phyloP scores from a whole-genome alignment of 805 yeast species.

The Saccharomycopsis sp. region DNA sequence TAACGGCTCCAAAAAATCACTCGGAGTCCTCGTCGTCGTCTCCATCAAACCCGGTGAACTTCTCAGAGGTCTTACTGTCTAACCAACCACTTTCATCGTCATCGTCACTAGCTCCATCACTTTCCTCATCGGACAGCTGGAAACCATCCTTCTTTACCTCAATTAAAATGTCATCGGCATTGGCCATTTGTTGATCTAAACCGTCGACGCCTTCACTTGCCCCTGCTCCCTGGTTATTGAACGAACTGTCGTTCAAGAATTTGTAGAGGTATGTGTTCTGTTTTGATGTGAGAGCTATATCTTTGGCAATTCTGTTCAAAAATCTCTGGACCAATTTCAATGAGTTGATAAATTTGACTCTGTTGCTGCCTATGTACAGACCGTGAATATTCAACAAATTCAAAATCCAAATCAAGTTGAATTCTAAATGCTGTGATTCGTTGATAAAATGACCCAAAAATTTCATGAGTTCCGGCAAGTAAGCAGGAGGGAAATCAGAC shows the following conservation, averaged over 20 bases:
- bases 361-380: slow-evolving; percentile 50
- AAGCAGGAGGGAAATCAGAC: slow-evolving; percentile 68
- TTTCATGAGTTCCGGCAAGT: slow-evolving; percentile 56
- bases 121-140: slow-evolving; percentile 31
- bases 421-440: slow-evolving; percentile 80
- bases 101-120: slow-evolving; percentile 32
- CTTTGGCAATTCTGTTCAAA: slow-evolving; percentile 66
- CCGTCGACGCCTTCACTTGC: slow-evolving; percentile 22
- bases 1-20: too few relatives aligned
- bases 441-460: slow-evolving; percentile 63
- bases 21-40: too few relatives aligned
- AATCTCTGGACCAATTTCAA: slow-evolving; percentile 71
- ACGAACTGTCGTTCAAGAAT: slow-evolving; percentile 28
- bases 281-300: slow-evolving; percentile 48
- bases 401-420: slow-evolving; percentile 75
- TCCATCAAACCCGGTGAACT: slow-evolving; percentile 5
- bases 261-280: slow-evolving; percentile 48
- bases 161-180: slow-evolving; percentile 24
- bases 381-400: slow-evolving; percentile 70
- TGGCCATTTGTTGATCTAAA: slow-evolving; percentile 25
- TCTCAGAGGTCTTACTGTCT: slow-evolving; percentile 23
- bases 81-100: slow-evolving; percentile 32
- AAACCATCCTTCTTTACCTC: slow-evolving; percentile 15
- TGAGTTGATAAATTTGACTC: slow-evolving; percentile 51
- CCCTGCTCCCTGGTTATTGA: not conserved